Evolutionary conservation across 208 protist species (phyloP).

Genomic region (Strigomonas culicis): DNA sequence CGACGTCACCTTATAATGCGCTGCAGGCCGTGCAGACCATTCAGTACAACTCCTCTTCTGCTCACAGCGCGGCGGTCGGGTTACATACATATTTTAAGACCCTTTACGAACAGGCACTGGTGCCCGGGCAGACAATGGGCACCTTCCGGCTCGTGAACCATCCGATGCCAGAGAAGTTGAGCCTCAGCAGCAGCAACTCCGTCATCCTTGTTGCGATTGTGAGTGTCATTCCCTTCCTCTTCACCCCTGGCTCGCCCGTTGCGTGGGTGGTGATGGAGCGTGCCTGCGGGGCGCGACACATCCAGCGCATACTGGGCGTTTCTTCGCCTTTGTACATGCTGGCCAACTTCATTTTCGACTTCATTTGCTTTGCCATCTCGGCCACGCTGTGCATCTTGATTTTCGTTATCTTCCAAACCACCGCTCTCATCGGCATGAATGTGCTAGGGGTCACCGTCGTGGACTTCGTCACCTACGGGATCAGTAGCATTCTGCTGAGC

Average conservation of each 20-base stretch:
- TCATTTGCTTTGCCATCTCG: slow-evolving; percentile 55
- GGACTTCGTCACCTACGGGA: slow-evolving; percentile 59
- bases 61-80: not conserved
- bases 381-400: slow-evolving; percentile 58
- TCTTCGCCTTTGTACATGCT: slow-evolving; percentile 58
- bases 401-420: slow-evolving; percentile 46
- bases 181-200: not conserved
- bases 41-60: slow-evolving; percentile 7
- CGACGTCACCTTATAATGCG: not conserved
- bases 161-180: not conserved
- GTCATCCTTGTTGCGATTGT: slow-evolving; percentile 49
- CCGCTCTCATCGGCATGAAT: slow-evolving; percentile 48
- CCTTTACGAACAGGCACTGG: not conserved
- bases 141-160: slow-evolving; percentile 5
- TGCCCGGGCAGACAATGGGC: not conserved
- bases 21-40: not conserved
- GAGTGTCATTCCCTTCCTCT: slow-evolving; percentile 71
- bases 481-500: slow-evolving; percentile 48
- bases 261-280: slow-evolving; percentile 78
- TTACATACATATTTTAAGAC: slow-evolving; percentile 2
- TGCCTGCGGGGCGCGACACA: slow-evolving; percentile 47
- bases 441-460: slow-evolving; percentile 42
- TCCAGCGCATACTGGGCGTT: slow-evolving; percentile 52
- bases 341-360: slow-evolving; percentile 76
- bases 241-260: slow-evolving; percentile 64